Percentiles rank a stretch among this genome's conserved stretches.
These are phyloP conservation scores for Bothriochloa decipiens DNA, from an alignment of 176 grass and related monocot genomes.

Conservation along the genomic window DNA sequence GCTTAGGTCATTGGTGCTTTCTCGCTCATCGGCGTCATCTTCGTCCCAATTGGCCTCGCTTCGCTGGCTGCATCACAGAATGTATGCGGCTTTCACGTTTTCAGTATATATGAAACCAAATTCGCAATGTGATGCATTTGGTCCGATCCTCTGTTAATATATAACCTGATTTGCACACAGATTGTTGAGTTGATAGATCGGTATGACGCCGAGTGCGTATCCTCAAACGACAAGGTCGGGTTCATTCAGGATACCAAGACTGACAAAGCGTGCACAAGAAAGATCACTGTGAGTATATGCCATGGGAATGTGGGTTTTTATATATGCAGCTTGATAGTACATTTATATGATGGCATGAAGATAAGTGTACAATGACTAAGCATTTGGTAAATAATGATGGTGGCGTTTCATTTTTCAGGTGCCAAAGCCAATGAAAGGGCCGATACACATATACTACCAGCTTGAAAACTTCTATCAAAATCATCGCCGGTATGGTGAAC, in stretches of 20 bases:
- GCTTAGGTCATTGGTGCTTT: conserved; percentile 74
- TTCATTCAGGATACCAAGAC: conserved; percentile 73
- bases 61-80: conserved; percentile 64
- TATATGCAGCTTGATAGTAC: not conserved
- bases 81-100: not conserved
- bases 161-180: conserved; percentile 38
- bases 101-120: not conserved
- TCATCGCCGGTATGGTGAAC: conserved; percentile 88
- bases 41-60: conserved; percentile 78
- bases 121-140: not conserved
- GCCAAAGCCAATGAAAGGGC: conserved; percentile 72
- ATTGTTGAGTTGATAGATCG: conserved; percentile 75
- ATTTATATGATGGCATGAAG: too few relatives aligned
- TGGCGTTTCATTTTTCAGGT: conserved; percentile 58
- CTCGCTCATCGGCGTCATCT: conserved; percentile 70
- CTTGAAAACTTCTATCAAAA: conserved; percentile 95
- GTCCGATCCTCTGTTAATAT: not conserved
- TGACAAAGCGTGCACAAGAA: conserved; percentile 73
- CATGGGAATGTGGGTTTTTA: not conserved
- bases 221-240: conserved; percentile 54
- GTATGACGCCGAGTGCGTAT: conserved; percentile 77
- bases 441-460: conserved; percentile 86
- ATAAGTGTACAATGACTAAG: not conserved
- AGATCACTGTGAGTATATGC: conserved; percentile 60
- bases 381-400: not conserved